These are phyloP conservation scores for Plasmodium coatneyi DNA, from an alignment of 169 alveolate genomes.

Conservation along the genomic window DNA sequence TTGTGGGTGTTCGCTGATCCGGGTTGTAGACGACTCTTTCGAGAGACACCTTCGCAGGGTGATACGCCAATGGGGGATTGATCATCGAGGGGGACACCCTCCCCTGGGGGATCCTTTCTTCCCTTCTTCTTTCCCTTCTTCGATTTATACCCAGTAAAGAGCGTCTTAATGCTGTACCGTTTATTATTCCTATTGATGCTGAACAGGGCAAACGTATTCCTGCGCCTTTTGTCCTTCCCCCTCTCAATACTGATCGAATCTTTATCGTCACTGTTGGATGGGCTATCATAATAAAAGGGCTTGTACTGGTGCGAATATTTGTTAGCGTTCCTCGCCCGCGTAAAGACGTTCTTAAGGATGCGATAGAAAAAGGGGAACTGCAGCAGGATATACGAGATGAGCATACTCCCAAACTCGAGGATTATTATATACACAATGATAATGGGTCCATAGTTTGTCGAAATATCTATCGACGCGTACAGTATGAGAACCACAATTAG, in stretches of 20 bases:
- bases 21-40: background rate
- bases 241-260: slow-evolving; percentile 25
- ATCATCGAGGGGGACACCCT: background rate
- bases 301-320: slow-evolving; percentile 66
- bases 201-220: slow-evolving; percentile 13
- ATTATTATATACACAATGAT: slow-evolving; percentile 39
- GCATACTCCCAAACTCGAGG: slow-evolving; percentile 57
- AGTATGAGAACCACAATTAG: slow-evolving; percentile 39
- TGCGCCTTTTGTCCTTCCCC: slow-evolving; percentile 1
- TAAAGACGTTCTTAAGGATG: slow-evolving; percentile 27
- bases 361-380: slow-evolving; percentile 72
- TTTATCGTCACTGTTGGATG: slow-evolving; percentile 16
- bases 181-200: background rate
- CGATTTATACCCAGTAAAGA: background rate
- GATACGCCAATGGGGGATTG: background rate
- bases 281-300: slow-evolving; percentile 54
- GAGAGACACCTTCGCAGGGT: background rate
- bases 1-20: background rate
- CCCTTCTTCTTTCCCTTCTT: slow-evolving; percentile 3
- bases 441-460: slow-evolving; percentile 30
- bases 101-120: background rate
- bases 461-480: slow-evolving; percentile 65
- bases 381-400: slow-evolving; percentile 49
- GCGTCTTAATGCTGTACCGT: slow-evolving; percentile 14
- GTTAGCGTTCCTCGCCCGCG: slow-evolving; percentile 42